Evolutionary conservation across 176 grass and related monocot species (phyloP), one percentile per base, ranked within the genome.

Genomic region (Oryza brachyantha): DNA sequence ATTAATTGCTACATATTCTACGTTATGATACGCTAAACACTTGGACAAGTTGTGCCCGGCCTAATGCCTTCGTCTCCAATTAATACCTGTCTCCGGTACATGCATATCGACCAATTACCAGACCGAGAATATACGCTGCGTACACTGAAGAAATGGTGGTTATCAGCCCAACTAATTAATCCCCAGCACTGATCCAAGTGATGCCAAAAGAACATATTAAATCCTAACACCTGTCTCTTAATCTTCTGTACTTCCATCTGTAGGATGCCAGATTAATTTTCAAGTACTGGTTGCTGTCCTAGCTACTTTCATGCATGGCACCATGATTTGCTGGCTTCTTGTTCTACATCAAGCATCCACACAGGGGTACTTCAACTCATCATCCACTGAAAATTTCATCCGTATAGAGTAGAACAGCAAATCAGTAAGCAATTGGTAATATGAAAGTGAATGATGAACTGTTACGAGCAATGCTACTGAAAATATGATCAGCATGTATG

Each of bases 361-460:
- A 67, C 31, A 73, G 57, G 81, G 72, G 61, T 83, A 83, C 34
- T 34, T 62, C 62, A 83, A 59, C 3, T 22, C 72, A 21, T 75
- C 39, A 7, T 83, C 81, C 62, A 48, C 81, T 83, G 81, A 75
- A 82, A 75, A 55, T 55, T 37, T 41, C 58, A 75, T 55, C 10
- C 3, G 9, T 3, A 7, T 14, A 5, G 8, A 59, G 19, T 16
- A 34, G 5, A 50, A 8, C 10, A 75, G 5, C 1, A 66, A 66
- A 2, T 68, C 11, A 67, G 64, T 13, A 6, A 11, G 19, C 0
- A 37, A 17, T 35, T 35, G 29, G 16, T 21, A 64, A 22, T 13
- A 38, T 37, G 32, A 36, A 39, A 38, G 34, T 66, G 21, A 67
- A 11, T 5, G 36, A 38, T 66, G 32, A 63, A 13, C 5, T 66